Evolutionary conservation across 2,329 filamentous ascomycete species (phyloP).

Genomic region (Aspergillus quadricinctus): DNA sequence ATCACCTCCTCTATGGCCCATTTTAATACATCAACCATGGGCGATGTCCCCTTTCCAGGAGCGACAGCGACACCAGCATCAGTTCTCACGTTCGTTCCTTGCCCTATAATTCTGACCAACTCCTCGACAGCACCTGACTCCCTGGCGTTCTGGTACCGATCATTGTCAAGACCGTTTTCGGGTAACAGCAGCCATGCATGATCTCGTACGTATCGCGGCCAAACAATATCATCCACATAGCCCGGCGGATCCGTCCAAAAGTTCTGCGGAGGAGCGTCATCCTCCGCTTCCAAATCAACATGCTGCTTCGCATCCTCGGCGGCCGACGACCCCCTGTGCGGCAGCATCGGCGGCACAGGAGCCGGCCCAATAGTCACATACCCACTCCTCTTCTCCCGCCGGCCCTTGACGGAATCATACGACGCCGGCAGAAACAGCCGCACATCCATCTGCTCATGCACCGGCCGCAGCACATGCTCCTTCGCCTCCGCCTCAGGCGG

Average conservation of each 20-base stretch:
- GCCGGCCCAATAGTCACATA: slow-evolving; percentile 45
- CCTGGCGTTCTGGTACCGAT: neutral
- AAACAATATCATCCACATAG: slow-evolving; percentile 91
- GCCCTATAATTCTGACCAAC: slow-evolving; percentile 26
- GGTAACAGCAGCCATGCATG: slow-evolving; percentile 75
- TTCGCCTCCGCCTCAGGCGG: slow-evolving; percentile 24
- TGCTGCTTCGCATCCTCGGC: neutral
- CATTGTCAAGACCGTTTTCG: slow-evolving; percentile 47
- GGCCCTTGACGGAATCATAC: slow-evolving; percentile 45
- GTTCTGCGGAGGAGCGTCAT: slow-evolving; percentile 54
- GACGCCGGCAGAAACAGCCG: slow-evolving; percentile 73
- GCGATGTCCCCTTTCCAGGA: slow-evolving; percentile 50
- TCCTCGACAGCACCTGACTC: slow-evolving; percentile 23
- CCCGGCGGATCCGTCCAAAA: slow-evolving; percentile 95
- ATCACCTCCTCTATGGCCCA: slow-evolving; percentile 67
- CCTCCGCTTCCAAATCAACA: slow-evolving; percentile 27
- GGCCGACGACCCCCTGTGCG: neutral
- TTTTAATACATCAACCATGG: slow-evolving; percentile 59
- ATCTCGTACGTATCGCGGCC: slow-evolving; percentile 84
- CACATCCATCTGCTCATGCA: slow-evolving; percentile 56
- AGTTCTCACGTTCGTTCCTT: slow-evolving; percentile 41
- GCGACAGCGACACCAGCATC: slow-evolving; percentile 43
- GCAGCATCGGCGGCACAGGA: slow-evolving; percentile 19
- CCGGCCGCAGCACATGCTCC: slow-evolving; percentile 22
- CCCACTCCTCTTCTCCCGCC: slow-evolving; percentile 40